Evolutionary conservation across 148 eudicot genomes (phyloP), one percentile per base, ranked within the genome.

Genomic region (Fagopyrum tataricum): DNA sequence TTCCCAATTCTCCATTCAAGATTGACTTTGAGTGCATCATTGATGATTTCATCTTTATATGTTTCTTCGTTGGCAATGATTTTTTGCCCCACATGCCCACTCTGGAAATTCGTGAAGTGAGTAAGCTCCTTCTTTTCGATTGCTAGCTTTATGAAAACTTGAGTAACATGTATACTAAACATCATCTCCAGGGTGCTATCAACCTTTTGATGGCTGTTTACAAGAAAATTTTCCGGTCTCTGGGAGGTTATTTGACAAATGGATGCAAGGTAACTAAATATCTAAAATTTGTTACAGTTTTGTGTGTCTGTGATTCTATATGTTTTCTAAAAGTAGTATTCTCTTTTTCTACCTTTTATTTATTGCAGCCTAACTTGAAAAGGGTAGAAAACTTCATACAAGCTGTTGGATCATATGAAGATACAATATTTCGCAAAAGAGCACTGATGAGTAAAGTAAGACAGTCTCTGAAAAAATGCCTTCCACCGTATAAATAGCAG

Each of bases 11-110:
- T 39, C 87, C 90, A 56, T 82, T 82, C 37, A 72, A 84, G 84
- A 80, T 88, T 70, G 92, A 95, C 79, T 75, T 95, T 40, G 99
- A 95, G 84, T 66, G 97, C 80, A 85, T 95, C 73, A 74, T 95
- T 31, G 99, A 92, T 78, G 99, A 95, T 79, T 95, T 95, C 76
- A 86, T 95, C 80, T 95, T 95, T 82, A 91, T 95, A 37, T 95
- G 99, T 79, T 95, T 95, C 85, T 95, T 95, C 79, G 98, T 95
- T 13, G 98, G 98, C 76, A 95, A 95, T 83, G 98, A 95, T 61
- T 95, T 95, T 73, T 79, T 91, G 73, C 98, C 99, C 23, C 99
- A 95, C 79, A 91, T 95, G 99, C 99, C 99, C 21, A 95, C 97
- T 3, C 80, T 95, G 78, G 99, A 95, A 84, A 95, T 95, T 67